Conservation (phyloP, 2,329 filamentous ascomycete species). For the Cytospora mali region DNA sequence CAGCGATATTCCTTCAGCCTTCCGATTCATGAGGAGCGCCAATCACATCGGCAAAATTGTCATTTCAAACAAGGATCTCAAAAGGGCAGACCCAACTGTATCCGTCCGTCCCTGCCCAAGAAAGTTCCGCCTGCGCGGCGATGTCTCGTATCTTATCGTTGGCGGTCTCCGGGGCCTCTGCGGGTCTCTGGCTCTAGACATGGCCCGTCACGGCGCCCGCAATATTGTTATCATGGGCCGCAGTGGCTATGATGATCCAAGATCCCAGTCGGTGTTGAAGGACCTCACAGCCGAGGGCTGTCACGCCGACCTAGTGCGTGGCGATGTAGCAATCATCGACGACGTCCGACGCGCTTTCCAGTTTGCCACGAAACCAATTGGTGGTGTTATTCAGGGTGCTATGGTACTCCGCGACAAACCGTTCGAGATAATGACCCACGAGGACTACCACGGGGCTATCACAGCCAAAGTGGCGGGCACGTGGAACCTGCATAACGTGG, state of each 20-base stretch:
- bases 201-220: constrained; percentile 8
- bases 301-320: background rate
- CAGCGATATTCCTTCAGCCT: background rate
- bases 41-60: constrained; percentile 18
- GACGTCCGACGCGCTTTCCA: constrained; percentile 2
- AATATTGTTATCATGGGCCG: constrained; percentile 5
- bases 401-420: constrained; percentile 20
- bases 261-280: background rate
- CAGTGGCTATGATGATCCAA: background rate
- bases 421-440: constrained; percentile 32
- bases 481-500: constrained; percentile 29
- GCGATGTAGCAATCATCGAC: background rate
- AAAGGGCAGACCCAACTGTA: background rate
- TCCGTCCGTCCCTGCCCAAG: background rate
- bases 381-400: constrained; percentile 13
- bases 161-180: constrained; percentile 12
- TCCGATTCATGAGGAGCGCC: constrained; percentile 6
- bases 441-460: constrained; percentile 36
- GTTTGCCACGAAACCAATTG: background rate
- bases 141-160: constrained; percentile 6
- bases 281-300: constrained; percentile 2
- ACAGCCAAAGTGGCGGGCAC: constrained; percentile 4
- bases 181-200: background rate
- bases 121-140: background rate
- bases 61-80: background rate